Conservation (phyloP, 2,329 filamentous ascomycete species). For the Phaeosphaeriaceae sp. region DNA sequence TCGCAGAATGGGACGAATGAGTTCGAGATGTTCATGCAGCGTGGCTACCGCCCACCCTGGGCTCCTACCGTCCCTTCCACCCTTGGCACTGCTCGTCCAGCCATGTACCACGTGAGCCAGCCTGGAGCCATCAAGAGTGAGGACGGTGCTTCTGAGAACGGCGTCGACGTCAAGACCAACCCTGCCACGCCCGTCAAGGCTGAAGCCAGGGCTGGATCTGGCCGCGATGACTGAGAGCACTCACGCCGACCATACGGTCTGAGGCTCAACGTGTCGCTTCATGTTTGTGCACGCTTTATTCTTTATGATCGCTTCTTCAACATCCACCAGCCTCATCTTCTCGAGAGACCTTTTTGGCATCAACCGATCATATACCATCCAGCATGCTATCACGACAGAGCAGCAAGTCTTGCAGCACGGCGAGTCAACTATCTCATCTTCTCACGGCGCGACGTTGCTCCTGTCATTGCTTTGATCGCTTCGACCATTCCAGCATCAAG, state of each 20-base stretch:
- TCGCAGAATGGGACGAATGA: constrained; percentile 43
- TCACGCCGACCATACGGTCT: constrained; percentile 5
- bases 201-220: constrained; percentile 27
- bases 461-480: constrained; percentile 24
- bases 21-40: constrained; percentile 49
- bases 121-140: constrained; percentile 35
- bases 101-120: constrained; percentile 36
- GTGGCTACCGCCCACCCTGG: constrained; percentile 44
- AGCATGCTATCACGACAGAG: constrained; percentile 14
- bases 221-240: constrained; percentile 34
- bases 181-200: constrained; percentile 45
- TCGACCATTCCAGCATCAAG: constrained; percentile 14
- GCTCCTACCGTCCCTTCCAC: constrained; percentile 44
- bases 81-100: constrained; percentile 39
- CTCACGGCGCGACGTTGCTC: constrained; percentile 8
- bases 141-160: constrained; percentile 38
- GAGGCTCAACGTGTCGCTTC: constrained; percentile 10
- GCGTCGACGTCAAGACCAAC: constrained; percentile 38
- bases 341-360: constrained; percentile 25
- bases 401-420: constrained; percentile 13
- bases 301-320: constrained; percentile 37
- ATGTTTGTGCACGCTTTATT: constrained; percentile 37
- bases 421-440: constrained; percentile 18
- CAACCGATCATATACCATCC: constrained; percentile 15
- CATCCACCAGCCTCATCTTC: constrained; percentile 31